Conservation (phyloP, 768 basidiomycete genomes). For the Thelephora ganbajun region DNA sequence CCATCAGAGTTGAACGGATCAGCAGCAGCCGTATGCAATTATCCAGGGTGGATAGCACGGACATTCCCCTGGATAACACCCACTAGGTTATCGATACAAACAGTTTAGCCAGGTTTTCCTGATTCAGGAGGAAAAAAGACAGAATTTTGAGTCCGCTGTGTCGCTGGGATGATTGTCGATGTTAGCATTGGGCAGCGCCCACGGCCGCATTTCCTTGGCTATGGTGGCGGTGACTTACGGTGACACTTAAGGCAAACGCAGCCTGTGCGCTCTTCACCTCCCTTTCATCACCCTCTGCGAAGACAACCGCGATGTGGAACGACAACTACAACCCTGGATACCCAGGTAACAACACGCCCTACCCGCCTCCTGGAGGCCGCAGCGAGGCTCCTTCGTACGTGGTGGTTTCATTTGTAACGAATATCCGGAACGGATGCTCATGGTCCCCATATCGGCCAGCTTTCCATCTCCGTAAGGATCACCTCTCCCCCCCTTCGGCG, state of each 20-base stretch:
- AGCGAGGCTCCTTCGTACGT: slow-evolving; percentile 1
- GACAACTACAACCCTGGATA: slow-evolving; percentile 7
- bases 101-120: too few relatives aligned
- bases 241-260: background rate
- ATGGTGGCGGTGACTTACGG: background rate
- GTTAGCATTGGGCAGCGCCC: background rate
- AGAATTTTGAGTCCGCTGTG: too few relatives aligned
- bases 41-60: background rate
- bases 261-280: background rate
- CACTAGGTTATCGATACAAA: too few relatives aligned
- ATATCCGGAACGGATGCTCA: background rate
- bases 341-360: slow-evolving; percentile 1
- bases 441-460: background rate
- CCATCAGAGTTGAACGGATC: background rate
- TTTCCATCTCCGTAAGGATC: background rate
- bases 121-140: too few relatives aligned
- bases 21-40: background rate
- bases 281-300: background rate
- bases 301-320: slow-evolving; percentile 1
- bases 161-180: too few relatives aligned
- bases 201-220: background rate
- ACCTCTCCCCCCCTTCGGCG: background rate
- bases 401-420: background rate
- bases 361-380: slow-evolving; percentile 1
- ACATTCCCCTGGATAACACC: too few relatives aligned